Conservation (phyloP, 2,329 filamentous ascomycete genomes). For the Penicillium aurantiogriseum region DNA sequence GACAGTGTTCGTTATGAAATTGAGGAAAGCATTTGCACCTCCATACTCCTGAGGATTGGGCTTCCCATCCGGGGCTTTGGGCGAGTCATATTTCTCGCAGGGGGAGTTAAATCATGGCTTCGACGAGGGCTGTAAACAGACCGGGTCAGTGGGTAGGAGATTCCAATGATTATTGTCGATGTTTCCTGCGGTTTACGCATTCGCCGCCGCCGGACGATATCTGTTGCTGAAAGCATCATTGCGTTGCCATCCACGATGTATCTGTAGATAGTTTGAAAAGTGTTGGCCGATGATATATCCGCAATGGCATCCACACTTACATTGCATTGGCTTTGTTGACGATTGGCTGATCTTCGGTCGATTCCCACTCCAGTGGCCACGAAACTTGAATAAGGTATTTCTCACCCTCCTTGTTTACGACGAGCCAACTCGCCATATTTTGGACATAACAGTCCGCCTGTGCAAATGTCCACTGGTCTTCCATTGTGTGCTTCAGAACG, state of each 20-base stretch:
- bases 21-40: constrained; percentile 48
- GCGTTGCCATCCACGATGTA: constrained; percentile 33
- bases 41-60: constrained; percentile 30
- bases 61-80: constrained; percentile 27
- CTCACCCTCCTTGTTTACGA: constrained; percentile 2
- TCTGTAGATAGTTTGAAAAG: constrained; percentile 7
- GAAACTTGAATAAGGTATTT: constrained; percentile 27
- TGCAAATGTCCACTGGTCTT: constrained; percentile 14
- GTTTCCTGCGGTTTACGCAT: constrained; percentile 12
- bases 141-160: constrained; percentile 25
- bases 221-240: constrained; percentile 28
- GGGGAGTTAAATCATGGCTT: constrained; percentile 22
- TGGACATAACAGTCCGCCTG: not conserved
- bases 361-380: constrained; percentile 27
- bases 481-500: not conserved
- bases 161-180: constrained; percentile 26
- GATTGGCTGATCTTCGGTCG: not conserved
- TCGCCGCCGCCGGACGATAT: constrained; percentile 22
- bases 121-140: constrained; percentile 24
- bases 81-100: constrained; percentile 19
- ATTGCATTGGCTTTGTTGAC: constrained; percentile 14
- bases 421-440: constrained; percentile 17
- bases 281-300: not conserved
- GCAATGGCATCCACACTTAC: constrained; percentile 11
- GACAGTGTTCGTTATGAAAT: constrained; percentile 42